Conservation (phyloP, 1,139 yeast genomes). For the Schwanniomyces etchellsii region DNA sequence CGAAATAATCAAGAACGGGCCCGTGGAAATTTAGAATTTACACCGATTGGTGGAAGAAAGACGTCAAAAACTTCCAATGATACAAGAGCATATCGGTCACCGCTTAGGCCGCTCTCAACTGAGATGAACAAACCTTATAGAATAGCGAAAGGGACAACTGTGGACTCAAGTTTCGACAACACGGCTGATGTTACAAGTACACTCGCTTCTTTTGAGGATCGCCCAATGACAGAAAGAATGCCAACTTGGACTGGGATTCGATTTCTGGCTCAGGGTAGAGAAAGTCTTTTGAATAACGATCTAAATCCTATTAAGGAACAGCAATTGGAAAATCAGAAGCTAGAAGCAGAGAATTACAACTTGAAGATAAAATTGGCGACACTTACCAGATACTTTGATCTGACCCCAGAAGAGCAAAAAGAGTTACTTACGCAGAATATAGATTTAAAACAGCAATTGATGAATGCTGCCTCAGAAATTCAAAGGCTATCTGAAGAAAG, state of each 20-base stretch:
- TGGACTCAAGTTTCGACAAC: slow-evolving; percentile 29
- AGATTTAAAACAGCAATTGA: slow-evolving; percentile 33
- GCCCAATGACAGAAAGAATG: background rate
- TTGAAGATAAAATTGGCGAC: slow-evolving; percentile 55
- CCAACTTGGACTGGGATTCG: background rate
- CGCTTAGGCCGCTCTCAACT: background rate
- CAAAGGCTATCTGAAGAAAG: slow-evolving; percentile 8
- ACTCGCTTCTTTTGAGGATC: background rate
- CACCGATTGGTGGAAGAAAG: slow-evolving; percentile 33
- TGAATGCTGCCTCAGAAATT: slow-evolving; percentile 15
- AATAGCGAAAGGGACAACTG: slow-evolving; percentile 5
- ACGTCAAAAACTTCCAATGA: slow-evolving; percentile 3
- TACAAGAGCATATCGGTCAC: background rate
- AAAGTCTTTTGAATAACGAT: slow-evolving; percentile 21
- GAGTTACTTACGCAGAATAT: slow-evolving; percentile 34
- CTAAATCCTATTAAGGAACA: slow-evolving; percentile 44
- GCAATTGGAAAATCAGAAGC: slow-evolving; percentile 41
- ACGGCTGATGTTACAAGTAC: slow-evolving; percentile 11
- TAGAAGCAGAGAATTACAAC: slow-evolving; percentile 58
- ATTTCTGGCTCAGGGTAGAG: slow-evolving; percentile 1
- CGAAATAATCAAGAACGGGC: slow-evolving; percentile 7
- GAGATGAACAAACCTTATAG: background rate
- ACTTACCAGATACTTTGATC: slow-evolving; percentile 42
- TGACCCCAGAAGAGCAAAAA: slow-evolving; percentile 39
- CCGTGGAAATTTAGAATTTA: slow-evolving; percentile 25